Percentiles rank a stretch among this genome's conserved stretches.
Evolutionary conservation across 306 rosid species (phyloP).

Genomic region (Fragaria ananassa): DNA sequence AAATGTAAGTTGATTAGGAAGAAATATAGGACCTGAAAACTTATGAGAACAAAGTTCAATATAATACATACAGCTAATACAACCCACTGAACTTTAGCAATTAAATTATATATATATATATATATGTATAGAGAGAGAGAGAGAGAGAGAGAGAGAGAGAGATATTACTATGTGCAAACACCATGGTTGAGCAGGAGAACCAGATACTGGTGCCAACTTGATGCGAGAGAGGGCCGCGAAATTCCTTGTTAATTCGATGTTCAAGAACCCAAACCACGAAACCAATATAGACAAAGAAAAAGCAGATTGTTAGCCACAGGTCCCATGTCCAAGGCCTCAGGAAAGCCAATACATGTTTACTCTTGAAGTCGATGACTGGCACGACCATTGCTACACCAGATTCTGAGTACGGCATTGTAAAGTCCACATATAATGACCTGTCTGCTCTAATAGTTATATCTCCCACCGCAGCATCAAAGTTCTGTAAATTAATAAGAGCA

Average conservation of each 20-base stretch:
- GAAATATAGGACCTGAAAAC: too few relatives aligned
- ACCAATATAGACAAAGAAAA: slow-evolving; percentile 34
- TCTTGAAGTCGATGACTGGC: slow-evolving; percentile 14
- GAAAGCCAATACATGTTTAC: slow-evolving; percentile 36
- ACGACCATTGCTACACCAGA: slow-evolving; percentile 31
- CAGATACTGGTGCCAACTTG: slow-evolving; percentile 40
- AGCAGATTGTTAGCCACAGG: slow-evolving; percentile 27
- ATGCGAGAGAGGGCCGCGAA: neutral
- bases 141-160: neutral
- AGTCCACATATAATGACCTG: slow-evolving; percentile 34
- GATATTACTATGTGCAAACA: slow-evolving; percentile 28
- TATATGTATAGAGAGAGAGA: too few relatives aligned
- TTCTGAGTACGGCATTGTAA: slow-evolving; percentile 42
- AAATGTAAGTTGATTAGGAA: too few relatives aligned
- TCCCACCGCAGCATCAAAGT: slow-evolving; percentile 36
- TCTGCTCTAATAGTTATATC: slow-evolving; percentile 35
- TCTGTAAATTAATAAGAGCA: slow-evolving; percentile 1
- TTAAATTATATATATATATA: too few relatives aligned
- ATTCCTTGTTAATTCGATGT: slow-evolving; percentile 37
- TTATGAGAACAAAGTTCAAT: neutral
- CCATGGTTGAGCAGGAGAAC: slow-evolving; percentile 44
- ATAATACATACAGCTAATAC: too few relatives aligned
- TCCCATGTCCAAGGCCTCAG: slow-evolving; percentile 39
- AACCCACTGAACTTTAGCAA: too few relatives aligned
- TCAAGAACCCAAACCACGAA: slow-evolving; percentile 42